Percentiles rank a stretch among this genome's conserved stretches.
phyloP scores from a whole-genome alignment of 2,329 filamentous ascomycete genomes.

The Dissoconium aciculare region DNA sequence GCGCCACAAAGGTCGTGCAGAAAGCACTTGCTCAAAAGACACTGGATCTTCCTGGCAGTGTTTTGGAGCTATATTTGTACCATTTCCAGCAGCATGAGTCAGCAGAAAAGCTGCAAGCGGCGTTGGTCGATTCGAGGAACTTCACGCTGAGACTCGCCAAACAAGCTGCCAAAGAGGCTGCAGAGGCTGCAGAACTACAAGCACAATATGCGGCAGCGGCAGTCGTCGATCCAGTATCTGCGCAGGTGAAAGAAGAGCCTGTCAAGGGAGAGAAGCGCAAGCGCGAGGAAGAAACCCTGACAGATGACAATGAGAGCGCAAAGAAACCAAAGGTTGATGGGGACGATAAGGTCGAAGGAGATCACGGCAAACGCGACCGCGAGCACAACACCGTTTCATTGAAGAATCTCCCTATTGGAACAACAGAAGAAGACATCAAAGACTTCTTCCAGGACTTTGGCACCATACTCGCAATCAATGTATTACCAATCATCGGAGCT shows the following conservation, averaged over 20 bases:
- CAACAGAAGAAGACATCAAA: constrained; percentile 56
- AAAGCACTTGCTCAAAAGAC: constrained; percentile 49
- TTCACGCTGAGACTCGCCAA: constrained; percentile 48
- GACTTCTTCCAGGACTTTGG: constrained; percentile 91
- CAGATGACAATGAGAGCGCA: constrained; percentile 24
- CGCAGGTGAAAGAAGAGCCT: constrained; percentile 9
- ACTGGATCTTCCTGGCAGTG: constrained; percentile 62
- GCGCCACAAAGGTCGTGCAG: constrained; percentile 62
- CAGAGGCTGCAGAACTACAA: constrained; percentile 33
- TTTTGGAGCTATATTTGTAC: constrained; percentile 57
- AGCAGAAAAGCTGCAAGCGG: constrained; percentile 56
- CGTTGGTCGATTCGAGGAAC: constrained; percentile 58
- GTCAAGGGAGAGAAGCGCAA: constrained; percentile 51
- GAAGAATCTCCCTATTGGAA: constrained; percentile 55
- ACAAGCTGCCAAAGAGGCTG: constrained; percentile 49
- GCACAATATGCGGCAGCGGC: constrained; percentile 19
- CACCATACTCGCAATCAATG: constrained; percentile 60
- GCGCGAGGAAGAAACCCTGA: constrained; percentile 43
- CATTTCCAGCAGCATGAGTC: constrained; percentile 87
- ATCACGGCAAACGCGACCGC: constrained; percentile 57
- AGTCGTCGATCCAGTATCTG: constrained; percentile 14
- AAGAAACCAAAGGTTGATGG: constrained; percentile 51
- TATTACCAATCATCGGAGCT: constrained; percentile 48
- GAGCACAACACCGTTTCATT: constrained; percentile 81
- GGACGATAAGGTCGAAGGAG: constrained; percentile 20